Evolutionary conservation across 2,329 filamentous ascomycete genomes (phyloP), one percentile per base, ranked within the genome.

Genomic region (Pleomassaria siparia): DNA sequence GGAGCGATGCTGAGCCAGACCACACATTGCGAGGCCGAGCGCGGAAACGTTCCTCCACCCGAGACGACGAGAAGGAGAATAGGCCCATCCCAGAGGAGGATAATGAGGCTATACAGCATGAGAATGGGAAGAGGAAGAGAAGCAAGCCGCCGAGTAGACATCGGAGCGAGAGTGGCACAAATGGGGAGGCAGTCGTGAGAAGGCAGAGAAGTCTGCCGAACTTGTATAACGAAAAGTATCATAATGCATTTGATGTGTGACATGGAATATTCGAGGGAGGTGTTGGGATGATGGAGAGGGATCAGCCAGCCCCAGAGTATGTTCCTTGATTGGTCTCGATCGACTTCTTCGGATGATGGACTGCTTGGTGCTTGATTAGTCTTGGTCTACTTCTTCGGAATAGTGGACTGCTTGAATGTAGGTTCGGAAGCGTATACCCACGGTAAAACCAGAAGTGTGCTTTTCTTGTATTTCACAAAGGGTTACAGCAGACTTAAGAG

Each of bases 181-280:
- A 22, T n/a, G 29, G 37, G 2, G 46, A 44, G 22, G 25, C 22
- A 30, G 44, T 25, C 4, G 53, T 66, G n/a, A 61, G 74, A 47
- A 54, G 70, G 48, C 64, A 70, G 53, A 64, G 73, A 44, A 76
- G 66, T 43, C 63, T 68, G 39, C 63, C 65, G 28, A 69, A 71
- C 40, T 30, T 66, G 39, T 64, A 69, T 47, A 53, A 46, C 21
- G 46, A 49, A 29, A 55, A 54, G n/a, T 13, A 54, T 37, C 13
- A 18, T 12, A 35, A 16, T 35, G 28, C 22, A n/a, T 2, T n/a
- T 26, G 20, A 35, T 26, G 18, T 5, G 40, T 3, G 26, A 15
- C 3, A 9, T 21, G 10, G 26, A 21, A 25, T 4, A 22, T 12
- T 37, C 10, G 36, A 26, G 18, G 8, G 25, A 18, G 12, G 39